These are phyloP conservation scores for Apophysomyces elegans DNA, from an alignment of 371 early-diverging fungal genomes.

Conservation along the genomic window DNA sequence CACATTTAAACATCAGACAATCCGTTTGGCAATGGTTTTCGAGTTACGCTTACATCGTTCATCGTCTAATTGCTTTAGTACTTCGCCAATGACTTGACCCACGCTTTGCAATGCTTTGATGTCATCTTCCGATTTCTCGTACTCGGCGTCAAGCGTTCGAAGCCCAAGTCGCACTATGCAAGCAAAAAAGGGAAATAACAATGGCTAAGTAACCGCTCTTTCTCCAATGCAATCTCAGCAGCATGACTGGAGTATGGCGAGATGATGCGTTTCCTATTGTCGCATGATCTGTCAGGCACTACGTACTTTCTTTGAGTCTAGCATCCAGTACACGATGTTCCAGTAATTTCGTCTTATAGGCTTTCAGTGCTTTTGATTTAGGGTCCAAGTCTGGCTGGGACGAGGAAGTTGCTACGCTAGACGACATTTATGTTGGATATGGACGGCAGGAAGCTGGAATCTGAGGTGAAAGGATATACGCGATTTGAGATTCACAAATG, in stretches of 20 bases:
- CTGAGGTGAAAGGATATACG: too few species aligned
- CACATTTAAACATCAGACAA: background rate
- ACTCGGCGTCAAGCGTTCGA: constrained; percentile 84
- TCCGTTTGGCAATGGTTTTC: background rate
- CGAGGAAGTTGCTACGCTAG: constrained; percentile 32
- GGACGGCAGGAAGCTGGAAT: background rate
- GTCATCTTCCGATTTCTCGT: constrained; percentile 97
- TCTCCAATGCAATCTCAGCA: too few species aligned
- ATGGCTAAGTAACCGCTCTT: too few species aligned
- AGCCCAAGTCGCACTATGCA: constrained; percentile 86
- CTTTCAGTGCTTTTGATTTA: constrained; percentile 73
- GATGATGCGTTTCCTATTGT: background rate
- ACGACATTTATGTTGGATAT: constrained; percentile 23
- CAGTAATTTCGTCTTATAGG: constrained; percentile 86
- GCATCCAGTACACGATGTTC: constrained; percentile 95
- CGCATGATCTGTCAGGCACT: background rate
- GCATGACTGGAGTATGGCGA: too few species aligned
- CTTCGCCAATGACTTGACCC: constrained; percentile 99
- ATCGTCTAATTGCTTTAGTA: constrained; percentile 97
- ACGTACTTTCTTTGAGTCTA: constrained; percentile 90
- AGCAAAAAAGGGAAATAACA: too few species aligned
- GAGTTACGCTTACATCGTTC: constrained; percentile 82
- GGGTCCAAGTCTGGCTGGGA: constrained; percentile 45
- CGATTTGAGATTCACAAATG: too few species aligned
- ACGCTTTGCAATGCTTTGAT: constrained; percentile 98